Conservation (phyloP, 169 alveolate species). For the Cryptosporidium sp. region DNA sequence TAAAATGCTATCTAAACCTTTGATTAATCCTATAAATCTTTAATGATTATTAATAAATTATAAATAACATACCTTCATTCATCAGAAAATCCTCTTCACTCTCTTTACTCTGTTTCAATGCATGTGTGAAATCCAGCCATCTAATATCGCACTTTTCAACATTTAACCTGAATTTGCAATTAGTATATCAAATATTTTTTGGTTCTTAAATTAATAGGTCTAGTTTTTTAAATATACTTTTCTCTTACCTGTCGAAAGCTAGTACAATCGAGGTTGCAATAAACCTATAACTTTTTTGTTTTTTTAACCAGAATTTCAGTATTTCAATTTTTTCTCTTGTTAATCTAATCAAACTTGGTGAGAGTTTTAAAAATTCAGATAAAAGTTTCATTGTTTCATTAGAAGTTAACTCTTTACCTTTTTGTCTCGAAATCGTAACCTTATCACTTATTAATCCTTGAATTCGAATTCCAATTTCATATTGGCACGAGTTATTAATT, state of each 20-base stretch:
- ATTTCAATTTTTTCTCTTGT: slow-evolving; percentile 8
- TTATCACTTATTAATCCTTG: slow-evolving; percentile 37
- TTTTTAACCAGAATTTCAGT: slow-evolving; percentile 21
- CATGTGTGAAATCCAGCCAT: slow-evolving; percentile 69
- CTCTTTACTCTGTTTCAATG: slow-evolving; percentile 1
- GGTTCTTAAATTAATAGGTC: background rate
- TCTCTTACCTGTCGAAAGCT: slow-evolving; percentile 61
- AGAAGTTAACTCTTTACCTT: slow-evolving; percentile 28
- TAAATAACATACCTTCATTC: slow-evolving; percentile 13
- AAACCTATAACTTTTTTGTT: slow-evolving; percentile 42
- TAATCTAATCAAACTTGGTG: slow-evolving; percentile 9
- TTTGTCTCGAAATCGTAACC: slow-evolving; percentile 17
- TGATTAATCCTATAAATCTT: background rate
- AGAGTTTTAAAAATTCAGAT: slow-evolving; percentile 19
- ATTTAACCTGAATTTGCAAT: slow-evolving; percentile 5
- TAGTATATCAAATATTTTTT: background rate
- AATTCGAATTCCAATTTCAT: slow-evolving; percentile 49
- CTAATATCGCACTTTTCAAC: slow-evolving; percentile 56
- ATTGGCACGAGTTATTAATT: slow-evolving; percentile 19
- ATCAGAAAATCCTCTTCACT: background rate
- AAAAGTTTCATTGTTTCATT: slow-evolving; percentile 26
- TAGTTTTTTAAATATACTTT: background rate
- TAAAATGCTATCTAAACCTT: slow-evolving; percentile 26
- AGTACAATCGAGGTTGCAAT: slow-evolving; percentile 51
- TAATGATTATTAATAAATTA: background rate